Base-by-base conservation (phyloP, 2,329 filamentous ascomycete species). In the Cladosporium sp. region DNA sequence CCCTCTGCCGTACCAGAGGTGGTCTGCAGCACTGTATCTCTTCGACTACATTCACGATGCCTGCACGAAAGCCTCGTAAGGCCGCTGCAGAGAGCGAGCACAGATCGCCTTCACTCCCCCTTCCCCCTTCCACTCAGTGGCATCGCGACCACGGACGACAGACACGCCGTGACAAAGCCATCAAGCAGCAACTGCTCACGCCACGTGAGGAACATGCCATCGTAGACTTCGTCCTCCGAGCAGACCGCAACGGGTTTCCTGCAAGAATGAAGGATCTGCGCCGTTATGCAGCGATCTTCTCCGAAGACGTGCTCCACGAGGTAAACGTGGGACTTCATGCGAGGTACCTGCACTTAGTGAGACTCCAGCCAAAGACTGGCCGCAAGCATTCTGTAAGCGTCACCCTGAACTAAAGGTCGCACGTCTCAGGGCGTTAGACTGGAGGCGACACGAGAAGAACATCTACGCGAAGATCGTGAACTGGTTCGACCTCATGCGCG, bases 401-500 rank as follows among this genome's bases (percentile, higher is more conserved):
- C 64, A 74, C 68, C 68, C 68, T 62, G 67, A 73, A 28, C 66
- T 75, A 8, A 71, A 69, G 68, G 70, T 71, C 37, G 68, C 62
- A 59, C 72, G 62, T 66, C 59, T 72, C 5, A 74, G 49, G 57
- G 67, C 69, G 21, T 40, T 73, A 7, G 71, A 72, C 53, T 77
- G 56, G 72, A 71, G 65, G 66, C 67, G 74, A 35, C 66, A 72
- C 52, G 58, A 73, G 29, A 65, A 68, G 23, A 71, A 74, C 55
- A 75, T 74, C 12, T 73, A 75, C 69, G 68, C 71, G 23, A 76
- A 77, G 68, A 72, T 72, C 21, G 69, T 67, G 61, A 64, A 72
- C 18, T 76, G 69, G 72, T 76, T 78, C 71, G 63, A 71, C 33
- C 66, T 78, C 18, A 77, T 78, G 63, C 65, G 69, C 31, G 59